Evolutionary conservation across 768 basidiomycete species (phyloP).

Genomic region (Suillus placidus): DNA sequence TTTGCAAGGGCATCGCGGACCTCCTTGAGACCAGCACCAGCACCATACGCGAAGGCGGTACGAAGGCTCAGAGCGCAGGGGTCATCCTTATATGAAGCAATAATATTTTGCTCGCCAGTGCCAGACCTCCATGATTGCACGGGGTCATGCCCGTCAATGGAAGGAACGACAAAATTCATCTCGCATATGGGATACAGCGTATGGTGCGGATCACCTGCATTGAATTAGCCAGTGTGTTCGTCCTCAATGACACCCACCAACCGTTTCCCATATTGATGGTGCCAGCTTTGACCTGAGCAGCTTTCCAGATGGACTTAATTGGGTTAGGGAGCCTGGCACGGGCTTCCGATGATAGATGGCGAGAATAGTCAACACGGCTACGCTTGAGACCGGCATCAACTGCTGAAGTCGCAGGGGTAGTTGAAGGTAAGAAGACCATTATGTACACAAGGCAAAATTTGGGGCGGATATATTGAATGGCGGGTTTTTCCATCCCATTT

Average conservation of each 20-base stretch:
- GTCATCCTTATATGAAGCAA: conserved; percentile 33
- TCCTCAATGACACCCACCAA: conserved; percentile 12
- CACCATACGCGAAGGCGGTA: conserved; percentile 43
- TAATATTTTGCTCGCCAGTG: conserved; percentile 28
- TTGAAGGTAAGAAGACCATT: conserved; percentile 32
- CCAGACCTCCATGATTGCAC: conserved; percentile 35
- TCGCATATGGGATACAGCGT: conserved; percentile 36
- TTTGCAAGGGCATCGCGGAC: conserved; percentile 38
- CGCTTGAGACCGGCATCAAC: conserved; percentile 23
- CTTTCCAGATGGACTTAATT: conserved; percentile 42
- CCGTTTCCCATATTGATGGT: conserved; percentile 44
- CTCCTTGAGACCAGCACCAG: conserved; percentile 36
- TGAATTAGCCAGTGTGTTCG: background rate
- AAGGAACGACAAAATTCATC: conserved; percentile 39
- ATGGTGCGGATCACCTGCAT: conserved; percentile 37
- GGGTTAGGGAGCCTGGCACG: conserved; percentile 37
- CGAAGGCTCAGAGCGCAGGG: conserved; percentile 32
- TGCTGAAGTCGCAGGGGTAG: conserved; percentile 14
- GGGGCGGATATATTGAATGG: background rate
- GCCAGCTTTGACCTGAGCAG: conserved; percentile 35
- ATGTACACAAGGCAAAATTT: background rate
- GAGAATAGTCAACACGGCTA: conserved; percentile 33
- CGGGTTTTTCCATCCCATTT: background rate
- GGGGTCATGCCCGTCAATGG: conserved; percentile 30
- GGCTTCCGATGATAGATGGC: conserved; percentile 39